A percentile compares a stretch with the other conserved stretches of the same genome.
Evolutionary conservation across 345 rosid genomes (phyloP).

Genomic region (Durio zibethinus): DNA sequence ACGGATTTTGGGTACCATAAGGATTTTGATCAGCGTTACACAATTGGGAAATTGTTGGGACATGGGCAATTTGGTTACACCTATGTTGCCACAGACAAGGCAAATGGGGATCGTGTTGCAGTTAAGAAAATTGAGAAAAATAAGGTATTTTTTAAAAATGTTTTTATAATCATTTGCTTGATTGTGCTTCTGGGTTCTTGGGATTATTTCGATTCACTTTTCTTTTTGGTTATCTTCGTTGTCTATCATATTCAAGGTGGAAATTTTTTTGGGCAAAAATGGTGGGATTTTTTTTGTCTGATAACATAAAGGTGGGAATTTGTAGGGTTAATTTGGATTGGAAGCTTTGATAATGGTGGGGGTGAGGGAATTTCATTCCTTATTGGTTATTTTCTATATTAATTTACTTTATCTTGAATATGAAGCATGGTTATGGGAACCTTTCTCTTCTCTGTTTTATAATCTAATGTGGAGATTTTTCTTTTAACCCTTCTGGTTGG

Average conservation of each 20-base stretch:
- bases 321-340: conserved; percentile 6
- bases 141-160: conserved; percentile 46
- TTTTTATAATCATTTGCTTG: background rate
- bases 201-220: background rate
- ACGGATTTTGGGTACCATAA: conserved; percentile 78
- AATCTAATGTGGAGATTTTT: background rate
- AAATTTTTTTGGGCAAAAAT: no score
- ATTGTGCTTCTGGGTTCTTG: background rate
- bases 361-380: background rate
- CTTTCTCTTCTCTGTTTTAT: background rate
- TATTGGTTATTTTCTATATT: background rate
- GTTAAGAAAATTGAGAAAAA: conserved; percentile 81
- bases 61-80: conserved; percentile 95
- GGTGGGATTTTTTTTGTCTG: background rate
- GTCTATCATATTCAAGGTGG: background rate
- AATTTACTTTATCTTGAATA: conserved; percentile 1
- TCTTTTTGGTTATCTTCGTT: background rate
- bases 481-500: background rate
- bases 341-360: conserved; percentile 1
- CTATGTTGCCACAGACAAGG: conserved; percentile 73
- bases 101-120: conserved; percentile 71
- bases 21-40: conserved; percentile 64
- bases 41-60: conserved; percentile 73
- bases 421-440: background rate
- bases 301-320: background rate